These are phyloP conservation scores for Aspergillus versicolor DNA, from an alignment of 2,329 filamentous ascomycete species.

Conservation along the genomic window DNA sequence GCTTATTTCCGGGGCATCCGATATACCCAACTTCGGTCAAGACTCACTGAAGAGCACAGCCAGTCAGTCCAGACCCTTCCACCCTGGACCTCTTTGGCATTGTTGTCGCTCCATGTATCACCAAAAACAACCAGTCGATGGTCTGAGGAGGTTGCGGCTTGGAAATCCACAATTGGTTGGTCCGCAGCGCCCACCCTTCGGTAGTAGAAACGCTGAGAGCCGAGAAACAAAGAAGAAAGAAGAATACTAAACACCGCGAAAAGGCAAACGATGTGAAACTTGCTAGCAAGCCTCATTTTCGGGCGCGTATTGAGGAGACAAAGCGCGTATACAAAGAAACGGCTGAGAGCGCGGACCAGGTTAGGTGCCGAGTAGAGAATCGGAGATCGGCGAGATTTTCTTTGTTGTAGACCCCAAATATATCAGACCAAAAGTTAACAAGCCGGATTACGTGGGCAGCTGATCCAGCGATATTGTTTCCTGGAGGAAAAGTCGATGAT, in stretches of 20 bases:
- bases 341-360: neutral
- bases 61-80: slow-evolving; percentile 35
- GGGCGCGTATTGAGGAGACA: slow-evolving; percentile 7
- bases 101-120: slow-evolving; percentile 40
- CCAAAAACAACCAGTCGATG: slow-evolving; percentile 39
- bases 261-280: slow-evolving; percentile 32
- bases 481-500: neutral
- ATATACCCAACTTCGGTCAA: neutral
- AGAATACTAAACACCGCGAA: slow-evolving; percentile 31
- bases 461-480: neutral
- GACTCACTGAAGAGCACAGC: slow-evolving; percentile 36
- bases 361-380: slow-evolving; percentile 1
- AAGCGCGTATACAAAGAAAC: slow-evolving; percentile 14
- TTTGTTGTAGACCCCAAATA: neutral
- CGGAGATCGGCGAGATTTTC: neutral
- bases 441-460: neutral
- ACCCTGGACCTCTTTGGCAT: slow-evolving; percentile 27
- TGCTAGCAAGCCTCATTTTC: slow-evolving; percentile 29
- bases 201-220: slow-evolving; percentile 23
- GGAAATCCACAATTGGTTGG: slow-evolving; percentile 19
- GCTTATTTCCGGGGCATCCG: neutral
- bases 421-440: neutral
- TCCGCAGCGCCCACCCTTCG: slow-evolving; percentile 18
- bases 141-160: slow-evolving; percentile 22
- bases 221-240: slow-evolving; percentile 29